phyloP scores from a whole-genome alignment of 2,329 filamentous ascomycete species.

The Monosporascus sp. region DNA sequence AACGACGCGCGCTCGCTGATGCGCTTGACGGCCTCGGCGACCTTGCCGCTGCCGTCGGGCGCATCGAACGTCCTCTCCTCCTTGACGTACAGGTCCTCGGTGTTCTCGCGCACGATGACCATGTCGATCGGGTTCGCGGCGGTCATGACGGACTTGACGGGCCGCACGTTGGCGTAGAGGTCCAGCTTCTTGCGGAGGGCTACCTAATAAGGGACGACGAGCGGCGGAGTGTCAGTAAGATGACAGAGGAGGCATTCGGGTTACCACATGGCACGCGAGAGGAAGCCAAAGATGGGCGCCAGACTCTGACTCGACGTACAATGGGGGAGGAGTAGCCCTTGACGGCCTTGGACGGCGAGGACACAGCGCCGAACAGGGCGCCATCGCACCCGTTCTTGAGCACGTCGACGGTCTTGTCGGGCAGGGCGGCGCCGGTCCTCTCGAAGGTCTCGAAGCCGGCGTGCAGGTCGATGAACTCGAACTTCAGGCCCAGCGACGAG shows the following conservation, averaged over 20 bases:
- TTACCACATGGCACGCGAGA: too few relatives aligned
- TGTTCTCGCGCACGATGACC: conserved; percentile 98
- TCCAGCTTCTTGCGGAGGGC: conserved; percentile 91
- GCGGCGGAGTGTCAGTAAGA: background rate
- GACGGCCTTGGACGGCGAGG: conserved; percentile 82
- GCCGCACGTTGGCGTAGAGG: conserved; percentile 95
- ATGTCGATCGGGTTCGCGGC: conserved; percentile 75
- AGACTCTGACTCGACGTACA: conserved; percentile 29
- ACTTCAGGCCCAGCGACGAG: conserved; percentile 83
- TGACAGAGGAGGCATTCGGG: background rate
- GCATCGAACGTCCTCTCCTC: conserved; percentile 81
- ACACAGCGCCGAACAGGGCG: conserved; percentile 92
- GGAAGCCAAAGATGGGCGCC: too few relatives aligned
- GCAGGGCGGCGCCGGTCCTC: conserved; percentile 79
- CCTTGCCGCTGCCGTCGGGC: conserved; percentile 64
- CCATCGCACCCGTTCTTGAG: conserved; percentile 90
- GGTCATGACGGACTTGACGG: conserved; percentile 76
- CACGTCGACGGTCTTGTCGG: conserved; percentile 84
- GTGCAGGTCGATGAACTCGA: conserved; percentile 88
- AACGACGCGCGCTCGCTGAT: conserved; percentile 81
- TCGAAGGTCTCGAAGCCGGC: conserved; percentile 94
- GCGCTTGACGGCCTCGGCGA: conserved; percentile 96
- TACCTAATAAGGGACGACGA: conserved; percentile 31
- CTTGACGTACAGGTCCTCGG: conserved; percentile 97
- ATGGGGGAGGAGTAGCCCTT: conserved; percentile 96